These are phyloP conservation scores for Areca catechu DNA, from an alignment of 176 grass and related monocot species.

Conservation along the genomic window DNA sequence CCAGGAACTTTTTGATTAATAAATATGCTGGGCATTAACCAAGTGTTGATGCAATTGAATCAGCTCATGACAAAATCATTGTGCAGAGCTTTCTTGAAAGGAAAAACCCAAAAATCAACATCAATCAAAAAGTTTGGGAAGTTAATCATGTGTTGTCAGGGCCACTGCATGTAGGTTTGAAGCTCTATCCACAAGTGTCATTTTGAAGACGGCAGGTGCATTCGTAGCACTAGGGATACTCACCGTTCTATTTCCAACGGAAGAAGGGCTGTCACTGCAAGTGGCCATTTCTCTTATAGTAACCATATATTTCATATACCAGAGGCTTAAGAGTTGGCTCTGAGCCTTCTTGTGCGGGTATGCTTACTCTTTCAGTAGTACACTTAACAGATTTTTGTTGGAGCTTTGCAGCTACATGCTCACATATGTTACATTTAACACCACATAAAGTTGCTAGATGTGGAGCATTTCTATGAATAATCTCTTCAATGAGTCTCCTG, in stretches of 20 bases:
- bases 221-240: conserved; percentile 56
- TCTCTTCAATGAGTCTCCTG: too few species aligned
- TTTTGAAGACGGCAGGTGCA: conserved; percentile 56
- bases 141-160: conserved; percentile 54
- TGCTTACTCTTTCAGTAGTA: conserved; percentile 19
- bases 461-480: too few species aligned
- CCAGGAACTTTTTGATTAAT: conserved; percentile 73
- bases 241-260: conserved; percentile 64
- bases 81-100: conserved; percentile 85
- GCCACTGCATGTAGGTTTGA: conserved; percentile 70
- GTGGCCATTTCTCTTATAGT: conserved; percentile 64
- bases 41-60: conserved; percentile 91
- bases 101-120: conserved; percentile 67
- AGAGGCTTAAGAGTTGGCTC: conserved; percentile 51
- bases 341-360: conserved; percentile 84
- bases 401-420: too few species aligned
- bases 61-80: conserved; percentile 76
- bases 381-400: conserved; percentile 11
- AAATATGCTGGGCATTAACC: conserved; percentile 73
- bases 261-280: conserved; percentile 89
- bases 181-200: conserved; percentile 51
- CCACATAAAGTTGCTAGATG: too few species aligned
- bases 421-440: too few species aligned
- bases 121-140: conserved; percentile 72
- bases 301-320: conserved; percentile 83